Base-by-base conservation (phyloP, 1,139 yeast species). In the Kodamaea derodonti region DNA sequence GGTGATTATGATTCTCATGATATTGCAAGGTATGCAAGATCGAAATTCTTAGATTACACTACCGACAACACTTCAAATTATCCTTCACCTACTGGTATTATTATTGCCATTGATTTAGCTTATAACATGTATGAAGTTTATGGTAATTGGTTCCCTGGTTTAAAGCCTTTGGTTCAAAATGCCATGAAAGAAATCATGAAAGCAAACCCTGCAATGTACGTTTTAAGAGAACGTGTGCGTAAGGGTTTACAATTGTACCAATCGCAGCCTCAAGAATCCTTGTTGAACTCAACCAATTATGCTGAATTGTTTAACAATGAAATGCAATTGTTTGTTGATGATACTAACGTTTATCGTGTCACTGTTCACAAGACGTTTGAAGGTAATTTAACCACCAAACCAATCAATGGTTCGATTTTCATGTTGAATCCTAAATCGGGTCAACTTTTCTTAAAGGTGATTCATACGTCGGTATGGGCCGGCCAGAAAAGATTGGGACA, bases 1-100 rank as follows among this genome's bases (percentile, higher is more conserved):
- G 98, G 99, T 48, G 99, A 94, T 56, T 94, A 86, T 56, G 99
- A 94, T 56, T 86, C 97, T 5, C 98, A 94, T 55, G 97, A 94
- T 57, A 88, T 92, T 36, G 84, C 96, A 0, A 76, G 97, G 47
- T 94, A 94, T 56, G 86, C 95, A 1, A 71, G 97, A 40, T 94
- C 97, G 11, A 92, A 92, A 54, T 92, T 80, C 55, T 65, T 92
- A 51, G 98, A 94, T 52, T 94, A 94, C 52, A 90, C 97, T 2
- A 77, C 87, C 1, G 98, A 92, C 53, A 84, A 80, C 40, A 72
- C 84, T 6, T 83, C 92, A 47, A 71, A 83, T 34, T 94, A 94
- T 52, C 98, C 98, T 3, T 83, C 95, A 0, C 90, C 96, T 2
- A 86, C 96, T 0, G 99, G 99, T 43, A 72, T 86, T 4, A 78